Evolutionary conservation across 1,139 yeast species (phyloP).

Genomic region (Saccharomyces hybrid): DNA sequence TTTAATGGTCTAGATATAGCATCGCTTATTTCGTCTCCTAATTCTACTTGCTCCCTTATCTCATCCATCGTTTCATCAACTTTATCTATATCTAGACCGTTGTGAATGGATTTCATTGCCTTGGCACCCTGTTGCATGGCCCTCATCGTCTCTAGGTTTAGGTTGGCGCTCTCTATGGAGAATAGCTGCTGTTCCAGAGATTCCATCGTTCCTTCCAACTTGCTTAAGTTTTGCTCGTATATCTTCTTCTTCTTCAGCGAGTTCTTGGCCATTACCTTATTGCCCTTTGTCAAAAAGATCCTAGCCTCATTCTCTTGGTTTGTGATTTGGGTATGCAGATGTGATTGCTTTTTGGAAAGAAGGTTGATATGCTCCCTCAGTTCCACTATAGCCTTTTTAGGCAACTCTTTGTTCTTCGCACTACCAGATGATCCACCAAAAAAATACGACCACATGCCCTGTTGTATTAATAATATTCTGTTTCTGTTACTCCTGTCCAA

Average conservation of each 20-base stretch:
- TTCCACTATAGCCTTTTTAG: conserved; percentile 88
- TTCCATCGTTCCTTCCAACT: conserved; percentile 82
- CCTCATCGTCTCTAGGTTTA: conserved; percentile 95
- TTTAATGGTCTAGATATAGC: conserved; percentile 92
- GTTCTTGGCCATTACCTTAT: conserved; percentile 67
- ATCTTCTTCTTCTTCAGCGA: conserved; percentile 87
- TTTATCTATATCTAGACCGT: conserved; percentile 90
- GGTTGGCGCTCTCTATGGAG: conserved; percentile 89
- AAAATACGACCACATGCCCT: conserved; percentile 62
- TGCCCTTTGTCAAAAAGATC: conserved; percentile 59
- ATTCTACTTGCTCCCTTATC: conserved; percentile 90
- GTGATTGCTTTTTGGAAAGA: conserved; percentile 74
- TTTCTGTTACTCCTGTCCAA: neutral
- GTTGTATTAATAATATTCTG: neutral
- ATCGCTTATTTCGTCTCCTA: conserved; percentile 91
- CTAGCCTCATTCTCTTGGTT: conserved; percentile 81
- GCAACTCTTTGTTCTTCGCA: conserved; percentile 64
- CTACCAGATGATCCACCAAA: conserved; percentile 57
- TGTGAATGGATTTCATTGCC: conserved; percentile 95
- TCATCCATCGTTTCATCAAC: conserved; percentile 99
- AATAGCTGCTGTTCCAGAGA: conserved; percentile 82
- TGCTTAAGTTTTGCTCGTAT: conserved; percentile 65
- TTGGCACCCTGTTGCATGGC: conserved; percentile 97
- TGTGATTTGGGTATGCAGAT: conserved; percentile 72
- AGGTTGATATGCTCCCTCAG: conserved; percentile 85